Conservation (phyloP, 345 rosid species). For the Salix exigua region DNA sequence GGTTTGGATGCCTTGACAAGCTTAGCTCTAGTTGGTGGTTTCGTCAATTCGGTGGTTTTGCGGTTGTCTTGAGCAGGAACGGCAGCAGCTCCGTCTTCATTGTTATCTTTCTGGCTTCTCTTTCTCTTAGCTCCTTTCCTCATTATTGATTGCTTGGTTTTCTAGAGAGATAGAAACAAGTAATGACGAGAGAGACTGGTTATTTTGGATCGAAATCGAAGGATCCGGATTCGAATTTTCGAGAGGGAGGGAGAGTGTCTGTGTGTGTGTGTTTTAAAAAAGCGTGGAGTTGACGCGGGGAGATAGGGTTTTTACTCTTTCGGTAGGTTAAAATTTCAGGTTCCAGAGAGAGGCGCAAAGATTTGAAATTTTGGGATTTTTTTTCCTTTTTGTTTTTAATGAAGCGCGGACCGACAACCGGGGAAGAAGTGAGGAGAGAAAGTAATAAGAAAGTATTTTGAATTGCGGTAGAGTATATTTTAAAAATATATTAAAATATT, state of each 20-base stretch:
- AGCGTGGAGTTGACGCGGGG: slow-evolving; percentile 6
- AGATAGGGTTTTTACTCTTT: neutral
- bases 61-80: neutral
- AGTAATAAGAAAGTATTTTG: too few species aligned
- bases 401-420: neutral
- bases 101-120: slow-evolving; percentile 11
- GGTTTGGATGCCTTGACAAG: slow-evolving; percentile 47
- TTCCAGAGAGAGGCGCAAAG: neutral
- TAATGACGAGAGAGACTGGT: neutral
- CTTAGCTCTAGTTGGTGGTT: slow-evolving; percentile 41
- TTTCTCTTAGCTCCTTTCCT: slow-evolving; percentile 25
- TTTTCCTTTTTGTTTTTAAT: neutral
- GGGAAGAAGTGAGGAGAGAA: too few species aligned
- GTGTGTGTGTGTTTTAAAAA: neutral
- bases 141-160: neutral
- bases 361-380: neutral
- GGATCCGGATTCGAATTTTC: neutral
- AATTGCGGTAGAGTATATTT: too few species aligned
- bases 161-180: neutral
- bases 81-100: slow-evolving; percentile 9
- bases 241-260: neutral
- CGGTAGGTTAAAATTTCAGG: neutral
- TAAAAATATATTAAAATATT: too few species aligned
- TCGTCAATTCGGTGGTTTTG: neutral
- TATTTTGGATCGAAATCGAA: neutral